A percentile compares a stretch with the other conserved stretches of the same genome.
Conservation (phyloP, 1,284 basidiomycete species). For the Puccinia hordei region DNA sequence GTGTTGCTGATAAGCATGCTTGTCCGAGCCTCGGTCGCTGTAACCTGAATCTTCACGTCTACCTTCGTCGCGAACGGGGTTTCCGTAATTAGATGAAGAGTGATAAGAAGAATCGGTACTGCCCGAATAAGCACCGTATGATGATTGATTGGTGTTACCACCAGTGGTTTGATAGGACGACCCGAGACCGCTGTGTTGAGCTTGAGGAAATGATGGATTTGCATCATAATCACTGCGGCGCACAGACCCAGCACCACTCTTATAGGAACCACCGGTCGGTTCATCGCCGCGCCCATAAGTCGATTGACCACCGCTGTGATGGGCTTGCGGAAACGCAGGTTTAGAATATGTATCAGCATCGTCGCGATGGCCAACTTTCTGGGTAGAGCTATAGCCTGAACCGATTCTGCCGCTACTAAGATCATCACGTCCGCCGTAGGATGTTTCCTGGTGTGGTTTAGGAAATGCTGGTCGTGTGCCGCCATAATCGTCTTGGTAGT, state of each 20-base stretch:
- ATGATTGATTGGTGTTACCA: neutral
- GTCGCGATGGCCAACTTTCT: neutral
- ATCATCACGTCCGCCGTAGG: conserved; percentile 8
- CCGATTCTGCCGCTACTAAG: neutral
- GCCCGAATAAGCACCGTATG: neutral
- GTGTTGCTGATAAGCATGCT: conserved; percentile 6
- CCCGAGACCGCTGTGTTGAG: neutral
- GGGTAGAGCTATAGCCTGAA: neutral
- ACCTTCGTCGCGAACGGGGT: neutral
- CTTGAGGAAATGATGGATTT: conserved; percentile 12
- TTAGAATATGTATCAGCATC: neutral
- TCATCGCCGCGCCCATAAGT: neutral
- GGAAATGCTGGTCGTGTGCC: conserved; percentile 4
- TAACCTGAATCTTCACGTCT: neutral
- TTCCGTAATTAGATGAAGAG: neutral
- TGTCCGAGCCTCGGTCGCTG: neutral
- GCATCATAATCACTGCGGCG: neutral
- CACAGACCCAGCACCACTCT: neutral
- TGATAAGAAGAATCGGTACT: neutral
- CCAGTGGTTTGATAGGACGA: neutral
- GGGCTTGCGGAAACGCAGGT: conserved; percentile 13
- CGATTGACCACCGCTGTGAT: neutral
- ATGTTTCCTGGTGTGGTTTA: conserved; percentile 11
- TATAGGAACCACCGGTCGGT: neutral
- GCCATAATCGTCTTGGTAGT: neutral